These are phyloP conservation scores for Zea mays DNA, from an alignment of 176 grass and related monocot genomes.

Conservation along the genomic window DNA sequence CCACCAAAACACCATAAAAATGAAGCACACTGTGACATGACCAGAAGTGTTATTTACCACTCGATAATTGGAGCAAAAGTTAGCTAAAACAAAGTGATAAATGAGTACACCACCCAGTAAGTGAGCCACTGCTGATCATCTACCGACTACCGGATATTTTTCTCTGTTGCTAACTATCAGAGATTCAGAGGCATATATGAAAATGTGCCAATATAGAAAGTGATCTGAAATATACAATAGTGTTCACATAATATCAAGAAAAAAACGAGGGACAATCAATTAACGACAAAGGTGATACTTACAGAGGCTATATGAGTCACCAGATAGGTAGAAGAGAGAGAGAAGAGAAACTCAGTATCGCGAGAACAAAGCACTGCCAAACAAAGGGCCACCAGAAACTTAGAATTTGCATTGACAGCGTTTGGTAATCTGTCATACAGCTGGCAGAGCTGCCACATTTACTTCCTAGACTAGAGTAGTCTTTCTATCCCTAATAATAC, in stretches of 20 bases:
- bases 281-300: slow-evolving; percentile 40
- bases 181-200: slow-evolving; percentile 81
- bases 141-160: slow-evolving; percentile 56
- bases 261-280: not conserved
- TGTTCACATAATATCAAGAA: not conserved
- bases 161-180: slow-evolving; percentile 72
- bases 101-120: slow-evolving; percentile 85
- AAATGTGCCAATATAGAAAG: slow-evolving; percentile 2
- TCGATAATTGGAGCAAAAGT: slow-evolving; percentile 78
- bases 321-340: slow-evolving; percentile 44
- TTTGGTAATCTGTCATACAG: slow-evolving; percentile 11
- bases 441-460: not conserved
- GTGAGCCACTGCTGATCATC: slow-evolving; percentile 97
- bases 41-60: slow-evolving; percentile 47
- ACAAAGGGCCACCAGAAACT: not conserved
- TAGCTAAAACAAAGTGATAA: slow-evolving; percentile 54
- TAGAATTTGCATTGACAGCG: not conserved
- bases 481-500: not conserved
- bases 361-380: not conserved
- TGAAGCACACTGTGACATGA: not conserved
- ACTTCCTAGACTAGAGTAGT: not conserved
- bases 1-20: not conserved
- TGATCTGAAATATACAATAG: not conserved
- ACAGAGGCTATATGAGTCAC: slow-evolving; percentile 81
- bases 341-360: not conserved